Evolutionary conservation across 2,329 filamentous ascomycete genomes (phyloP).

Genomic region (Fusarium sp.): DNA sequence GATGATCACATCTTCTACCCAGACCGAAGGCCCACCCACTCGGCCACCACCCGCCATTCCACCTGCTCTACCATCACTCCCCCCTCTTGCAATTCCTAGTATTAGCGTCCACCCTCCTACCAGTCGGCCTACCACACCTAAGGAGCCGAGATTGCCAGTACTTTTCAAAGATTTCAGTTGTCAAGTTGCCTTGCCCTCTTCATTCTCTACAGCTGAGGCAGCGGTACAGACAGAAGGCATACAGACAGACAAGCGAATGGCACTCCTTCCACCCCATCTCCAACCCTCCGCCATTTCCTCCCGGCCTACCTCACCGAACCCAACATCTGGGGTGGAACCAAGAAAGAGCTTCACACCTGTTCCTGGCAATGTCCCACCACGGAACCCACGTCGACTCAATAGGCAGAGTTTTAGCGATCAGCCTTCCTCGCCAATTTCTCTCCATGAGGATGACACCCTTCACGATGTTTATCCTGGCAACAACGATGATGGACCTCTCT

Average conservation of each 20-base stretch:
- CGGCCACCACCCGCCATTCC: neutral
- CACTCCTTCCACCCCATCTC: constrained; percentile 79
- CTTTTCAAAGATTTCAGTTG: constrained; percentile 84
- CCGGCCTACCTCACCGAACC: constrained; percentile 64
- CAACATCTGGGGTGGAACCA: constrained; percentile 39
- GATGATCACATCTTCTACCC: constrained; percentile 68
- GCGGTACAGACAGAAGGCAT: constrained; percentile 90
- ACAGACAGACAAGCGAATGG: constrained; percentile 78
- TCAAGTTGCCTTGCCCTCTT: constrained; percentile 67
- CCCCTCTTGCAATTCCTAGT: constrained; percentile 73
- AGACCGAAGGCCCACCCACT: constrained; percentile 58
- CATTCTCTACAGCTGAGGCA: constrained; percentile 45
- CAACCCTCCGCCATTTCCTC: constrained; percentile 79
- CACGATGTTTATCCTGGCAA: constrained; percentile 79
- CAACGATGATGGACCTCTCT: constrained; percentile 81
- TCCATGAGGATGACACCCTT: constrained; percentile 51
- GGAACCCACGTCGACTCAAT: constrained; percentile 66
- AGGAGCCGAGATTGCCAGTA: constrained; percentile 78
- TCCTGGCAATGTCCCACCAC: constrained; percentile 64
- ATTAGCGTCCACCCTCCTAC: constrained; percentile 92
- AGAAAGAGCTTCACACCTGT: constrained; percentile 61
- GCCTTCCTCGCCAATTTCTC: constrained; percentile 58
- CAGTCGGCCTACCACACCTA: constrained; percentile 83
- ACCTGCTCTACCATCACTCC: constrained; percentile 40
- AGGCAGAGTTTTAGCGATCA: constrained; percentile 59